Base-by-base conservation (phyloP, 345 rosid genomes). In the Trapa incisa region DNA sequence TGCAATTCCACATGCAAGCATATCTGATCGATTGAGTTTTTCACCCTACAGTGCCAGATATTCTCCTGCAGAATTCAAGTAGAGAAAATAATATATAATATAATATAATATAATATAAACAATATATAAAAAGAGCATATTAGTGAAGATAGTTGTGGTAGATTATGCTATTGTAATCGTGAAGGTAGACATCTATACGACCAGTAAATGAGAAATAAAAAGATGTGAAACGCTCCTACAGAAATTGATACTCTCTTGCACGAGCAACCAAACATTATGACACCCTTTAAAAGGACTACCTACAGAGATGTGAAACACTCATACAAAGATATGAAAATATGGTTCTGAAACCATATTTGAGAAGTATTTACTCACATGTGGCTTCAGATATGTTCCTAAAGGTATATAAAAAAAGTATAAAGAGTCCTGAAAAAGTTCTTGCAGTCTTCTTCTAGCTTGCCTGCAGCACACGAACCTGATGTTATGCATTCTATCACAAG, bases 191-290 rank as follows among this genome's bases (percentile, higher is more conserved):
- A 94, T 96, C 99, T 74, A 94, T 77, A 79, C 82, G 83, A 74
- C 95, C 96, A 58, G 96, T 69, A 94, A 81, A 72, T 70, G 96
- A 37, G 99, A 82, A 42, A 94, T 86, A 73, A 85, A 86, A 91
- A 54, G 97, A 94, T 67, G 97, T 97, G 29, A 22, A 22, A 22
- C 29, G 29, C 29, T 22, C 29, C 29, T 0, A 22, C 96, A 60
- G 97, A 96, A 61, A 94, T 85, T 13, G 97, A 91, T 78, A 94
- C 82, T 80, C 97, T 96, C 67, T 87, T 84, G 39, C 99, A 96
- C 67, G 89, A 84, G 39, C 99, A 96, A 63, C 99, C 99, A 63
- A 96, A 97, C 97, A 94, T 91, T 41, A 96, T 91, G 74, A 85
- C 81, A 68, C 97, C 99, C 68, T 94, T 75, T 80, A 94, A 77